phyloP scores from a whole-genome alignment of 164 flowering plant genomes.

The Echeveria elegans region DNA sequence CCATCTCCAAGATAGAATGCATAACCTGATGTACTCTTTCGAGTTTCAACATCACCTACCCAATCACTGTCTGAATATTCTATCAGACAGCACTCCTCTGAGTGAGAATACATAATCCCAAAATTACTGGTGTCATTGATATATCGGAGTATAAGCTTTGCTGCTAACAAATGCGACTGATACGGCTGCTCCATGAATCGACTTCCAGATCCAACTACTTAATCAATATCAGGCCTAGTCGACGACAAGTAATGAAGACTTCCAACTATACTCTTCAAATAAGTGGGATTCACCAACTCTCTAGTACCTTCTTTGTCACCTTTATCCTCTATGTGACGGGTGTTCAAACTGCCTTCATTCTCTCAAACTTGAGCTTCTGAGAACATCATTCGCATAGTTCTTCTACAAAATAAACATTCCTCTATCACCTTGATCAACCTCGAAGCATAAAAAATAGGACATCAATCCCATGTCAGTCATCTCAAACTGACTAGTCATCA shows the following conservation, averaged over 20 bases:
- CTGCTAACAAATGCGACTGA: neutral
- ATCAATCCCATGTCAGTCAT: neutral
- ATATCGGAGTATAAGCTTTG: neutral
- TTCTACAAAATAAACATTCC: neutral
- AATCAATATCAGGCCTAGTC: neutral
- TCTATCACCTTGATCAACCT: neutral
- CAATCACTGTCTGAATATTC: neutral
- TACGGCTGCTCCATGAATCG: neutral
- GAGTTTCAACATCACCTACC: neutral
- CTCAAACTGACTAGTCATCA: neutral
- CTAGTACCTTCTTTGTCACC: neutral
- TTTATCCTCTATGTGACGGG: neutral
- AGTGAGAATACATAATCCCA: neutral
- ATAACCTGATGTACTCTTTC: neutral
- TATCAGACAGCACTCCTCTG: neutral
- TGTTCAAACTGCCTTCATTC: neutral
- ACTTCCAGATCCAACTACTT: neutral
- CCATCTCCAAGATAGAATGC: neutral
- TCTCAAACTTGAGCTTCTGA: neutral
- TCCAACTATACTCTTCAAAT: neutral
- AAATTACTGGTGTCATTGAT: neutral
- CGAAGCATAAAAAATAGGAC: neutral
- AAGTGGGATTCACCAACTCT: neutral
- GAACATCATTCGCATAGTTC: neutral
- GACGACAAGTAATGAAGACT: neutral